A percentile compares a stretch with the other conserved stretches of the same genome.
phyloP scores from a whole-genome alignment of 2,329 filamentous ascomycete species.

The Penicillium sp. region DNA sequence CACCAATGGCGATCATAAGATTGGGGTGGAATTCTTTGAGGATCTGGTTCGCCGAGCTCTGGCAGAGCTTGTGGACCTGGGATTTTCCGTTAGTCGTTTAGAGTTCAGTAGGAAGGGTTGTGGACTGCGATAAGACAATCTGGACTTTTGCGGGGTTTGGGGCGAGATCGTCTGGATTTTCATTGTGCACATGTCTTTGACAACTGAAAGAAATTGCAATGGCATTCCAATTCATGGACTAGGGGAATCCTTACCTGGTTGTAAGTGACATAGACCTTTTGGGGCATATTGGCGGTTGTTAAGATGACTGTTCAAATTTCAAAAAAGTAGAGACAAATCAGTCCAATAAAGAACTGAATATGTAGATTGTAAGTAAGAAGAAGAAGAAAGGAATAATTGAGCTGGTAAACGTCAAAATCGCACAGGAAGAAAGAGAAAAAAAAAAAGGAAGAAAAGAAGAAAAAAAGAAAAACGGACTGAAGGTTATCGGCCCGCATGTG shows the following conservation, averaged over 20 bases:
- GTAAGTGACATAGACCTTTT: conserved; percentile 88
- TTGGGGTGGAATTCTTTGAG: conserved; percentile 84
- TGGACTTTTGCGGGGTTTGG: conserved; percentile 5
- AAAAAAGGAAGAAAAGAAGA: conserved; percentile 8
- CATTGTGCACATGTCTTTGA: neutral
- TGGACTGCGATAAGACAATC: conserved; percentile 7
- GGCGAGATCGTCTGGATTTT: neutral
- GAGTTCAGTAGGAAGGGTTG: conserved; percentile 1
- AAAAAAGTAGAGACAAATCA: neutral
- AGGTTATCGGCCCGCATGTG: conserved; percentile 10
- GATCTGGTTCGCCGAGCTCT: conserved; percentile 76
- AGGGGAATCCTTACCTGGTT: conserved; percentile 66
- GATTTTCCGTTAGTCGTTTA: conserved; percentile 11
- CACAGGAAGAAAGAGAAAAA: neutral
- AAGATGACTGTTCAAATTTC: neutral
- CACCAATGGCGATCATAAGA: conserved; percentile 97
- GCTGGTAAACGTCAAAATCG: neutral
- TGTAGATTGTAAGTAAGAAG: neutral
- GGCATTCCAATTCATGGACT: neutral
- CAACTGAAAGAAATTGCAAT: neutral
- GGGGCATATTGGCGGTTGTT: conserved; percentile 60
- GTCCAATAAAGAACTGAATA: neutral
- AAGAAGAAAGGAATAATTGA: neutral
- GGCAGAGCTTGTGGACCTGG: conserved; percentile 96
- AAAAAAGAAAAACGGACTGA: conserved; percentile 14